Evolutionary conservation across 768 basidiomycete genomes (phyloP).

Genomic region (Hericium erinaceus): DNA sequence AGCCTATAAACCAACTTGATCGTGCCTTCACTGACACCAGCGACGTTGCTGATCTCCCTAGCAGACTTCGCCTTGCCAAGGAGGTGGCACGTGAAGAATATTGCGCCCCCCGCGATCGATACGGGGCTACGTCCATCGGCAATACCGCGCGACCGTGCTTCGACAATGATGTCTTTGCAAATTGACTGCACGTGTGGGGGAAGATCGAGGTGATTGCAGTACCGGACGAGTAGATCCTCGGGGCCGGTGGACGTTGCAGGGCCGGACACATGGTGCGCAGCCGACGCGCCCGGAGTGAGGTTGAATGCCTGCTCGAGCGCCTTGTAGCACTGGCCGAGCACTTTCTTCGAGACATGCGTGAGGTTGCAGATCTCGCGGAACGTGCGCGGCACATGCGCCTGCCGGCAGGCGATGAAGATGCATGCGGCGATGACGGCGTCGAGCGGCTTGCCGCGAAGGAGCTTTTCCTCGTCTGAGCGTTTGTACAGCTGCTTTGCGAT

Average conservation of each 20-base stretch:
- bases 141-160: slow-evolving; percentile 74
- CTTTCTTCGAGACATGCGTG: slow-evolving; percentile 91
- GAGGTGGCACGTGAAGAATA: slow-evolving; percentile 85
- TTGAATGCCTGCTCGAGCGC: slow-evolving; percentile 85
- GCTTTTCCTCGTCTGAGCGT: slow-evolving; percentile 91
- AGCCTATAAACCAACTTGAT: slow-evolving; percentile 84
- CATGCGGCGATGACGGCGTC: slow-evolving; percentile 95
- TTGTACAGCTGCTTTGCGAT: slow-evolving; percentile 97
- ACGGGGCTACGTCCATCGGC: slow-evolving; percentile 93
- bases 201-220: slow-evolving; percentile 87
- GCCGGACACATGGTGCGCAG: slow-evolving; percentile 25
- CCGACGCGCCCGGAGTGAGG: slow-evolving; percentile 70
- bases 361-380: slow-evolving; percentile 94
- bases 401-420: slow-evolving; percentile 94
- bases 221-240: slow-evolving; percentile 84
- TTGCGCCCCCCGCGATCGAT: slow-evolving; percentile 96
- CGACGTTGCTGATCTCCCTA: slow-evolving; percentile 83
- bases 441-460: slow-evolving; percentile 82
- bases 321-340: slow-evolving; percentile 88
- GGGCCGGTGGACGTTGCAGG: slow-evolving; percentile 52
- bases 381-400: slow-evolving; percentile 90
- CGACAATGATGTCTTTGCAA: slow-evolving; percentile 73
- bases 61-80: slow-evolving; percentile 67
- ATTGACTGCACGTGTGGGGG: slow-evolving; percentile 76
- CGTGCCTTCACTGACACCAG: slow-evolving; percentile 92